Evolutionary conservation across 257 asterid genomes (phyloP).

Genomic region (Eustoma russellianum): DNA sequence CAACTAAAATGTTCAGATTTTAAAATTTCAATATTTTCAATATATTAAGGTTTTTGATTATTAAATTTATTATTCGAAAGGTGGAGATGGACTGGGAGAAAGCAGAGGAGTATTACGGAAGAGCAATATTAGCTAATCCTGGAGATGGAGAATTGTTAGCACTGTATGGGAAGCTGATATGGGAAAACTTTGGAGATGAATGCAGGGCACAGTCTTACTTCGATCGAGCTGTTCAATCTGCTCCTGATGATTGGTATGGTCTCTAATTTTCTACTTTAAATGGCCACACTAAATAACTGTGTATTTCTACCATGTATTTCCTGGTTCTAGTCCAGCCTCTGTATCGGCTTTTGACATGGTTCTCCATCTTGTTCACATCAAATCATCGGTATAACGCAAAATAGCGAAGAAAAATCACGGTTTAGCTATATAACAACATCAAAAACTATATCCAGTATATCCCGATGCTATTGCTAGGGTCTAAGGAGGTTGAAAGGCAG

Average conservation of each 20-base stretch:
- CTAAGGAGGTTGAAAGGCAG: no score
- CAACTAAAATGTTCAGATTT: neutral
- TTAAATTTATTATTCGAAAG: constrained; percentile 13
- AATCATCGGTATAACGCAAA: no score
- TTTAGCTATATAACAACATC: no score
- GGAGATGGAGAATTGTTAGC: constrained; percentile 69
- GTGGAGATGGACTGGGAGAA: constrained; percentile 53
- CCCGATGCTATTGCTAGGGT: no score
- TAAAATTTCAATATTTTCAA: neutral
- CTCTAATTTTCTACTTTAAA: neutral
- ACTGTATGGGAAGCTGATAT: constrained; percentile 47
- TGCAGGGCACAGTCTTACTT: constrained; percentile 54
- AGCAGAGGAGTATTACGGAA: constrained; percentile 63
- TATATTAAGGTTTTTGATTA: neutral
- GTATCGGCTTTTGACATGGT: no score
- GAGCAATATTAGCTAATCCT: constrained; percentile 62
- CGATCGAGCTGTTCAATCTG: constrained; percentile 51
- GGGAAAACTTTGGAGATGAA: constrained; percentile 57
- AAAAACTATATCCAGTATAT: no score
- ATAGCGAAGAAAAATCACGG: no score
- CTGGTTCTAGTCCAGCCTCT: no score
- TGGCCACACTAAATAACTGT: no score
- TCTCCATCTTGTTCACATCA: no score
- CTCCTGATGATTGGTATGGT: constrained; percentile 57
- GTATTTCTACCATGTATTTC: no score